A percentile compares a stretch with the other conserved stretches of the same genome.
Evolutionary conservation across 768 basidiomycete species (phyloP).

Genomic region (Pleurotus citrinopileatus): DNA sequence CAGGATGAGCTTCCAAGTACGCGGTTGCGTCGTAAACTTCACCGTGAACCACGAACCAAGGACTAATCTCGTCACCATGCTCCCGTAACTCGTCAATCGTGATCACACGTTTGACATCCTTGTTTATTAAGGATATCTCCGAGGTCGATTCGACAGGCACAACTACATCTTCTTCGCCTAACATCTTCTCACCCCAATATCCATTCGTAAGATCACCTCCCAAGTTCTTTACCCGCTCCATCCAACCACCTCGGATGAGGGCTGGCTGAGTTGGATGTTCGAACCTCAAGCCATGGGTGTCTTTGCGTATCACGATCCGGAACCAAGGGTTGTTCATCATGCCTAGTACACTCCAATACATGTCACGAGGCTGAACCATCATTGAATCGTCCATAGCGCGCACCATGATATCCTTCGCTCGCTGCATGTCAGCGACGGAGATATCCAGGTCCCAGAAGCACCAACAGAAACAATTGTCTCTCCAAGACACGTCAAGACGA

Average conservation of each 20-base stretch:
- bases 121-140: slow-evolving; percentile 42
- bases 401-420: slow-evolving; percentile 39
- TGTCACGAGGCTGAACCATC: slow-evolving; percentile 48
- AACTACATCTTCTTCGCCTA: not conserved
- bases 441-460: slow-evolving; percentile 52
- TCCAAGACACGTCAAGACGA: slow-evolving; percentile 40
- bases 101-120: slow-evolving; percentile 41
- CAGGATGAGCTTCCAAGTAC: slow-evolving; percentile 56
- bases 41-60: slow-evolving; percentile 54
- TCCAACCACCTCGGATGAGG: slow-evolving; percentile 48
- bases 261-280: slow-evolving; percentile 52
- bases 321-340: slow-evolving; percentile 69
- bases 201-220: slow-evolving; percentile 37
- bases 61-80: slow-evolving; percentile 28
- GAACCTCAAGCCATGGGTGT: slow-evolving; percentile 36
- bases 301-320: slow-evolving; percentile 44
- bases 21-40: slow-evolving; percentile 49
- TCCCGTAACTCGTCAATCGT: slow-evolving; percentile 39
- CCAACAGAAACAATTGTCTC: slow-evolving; percentile 60
- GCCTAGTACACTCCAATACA: slow-evolving; percentile 58
- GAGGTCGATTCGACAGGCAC: slow-evolving; percentile 3
- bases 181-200: not conserved
- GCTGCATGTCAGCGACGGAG: slow-evolving; percentile 27
- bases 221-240: slow-evolving; percentile 51
- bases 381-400: slow-evolving; percentile 55